A percentile compares a stretch with the other conserved stretches of the same genome.
phyloP scores from a whole-genome alignment of 2,329 filamentous ascomycete species.

The Aspergillus carbonarius region DNA sequence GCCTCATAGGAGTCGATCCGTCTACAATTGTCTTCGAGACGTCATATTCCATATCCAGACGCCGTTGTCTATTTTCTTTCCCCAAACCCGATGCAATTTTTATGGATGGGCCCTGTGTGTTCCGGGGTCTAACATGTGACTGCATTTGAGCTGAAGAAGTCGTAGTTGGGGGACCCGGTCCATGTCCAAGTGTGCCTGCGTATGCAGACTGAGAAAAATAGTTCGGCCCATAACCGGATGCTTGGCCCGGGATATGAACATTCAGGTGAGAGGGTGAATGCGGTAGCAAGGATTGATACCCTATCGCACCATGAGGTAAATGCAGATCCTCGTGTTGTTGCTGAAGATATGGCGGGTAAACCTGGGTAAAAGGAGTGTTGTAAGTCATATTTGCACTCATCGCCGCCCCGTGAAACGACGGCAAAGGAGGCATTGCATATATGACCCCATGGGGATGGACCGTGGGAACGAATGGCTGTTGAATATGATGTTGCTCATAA shows the following conservation, averaged over 20 bases:
- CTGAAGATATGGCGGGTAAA: constrained; percentile 31
- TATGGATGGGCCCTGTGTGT: background rate
- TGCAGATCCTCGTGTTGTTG: constrained; percentile 22
- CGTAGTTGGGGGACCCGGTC: constrained; percentile 8
- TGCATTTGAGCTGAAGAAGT: constrained; percentile 7
- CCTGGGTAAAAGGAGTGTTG: constrained; percentile 25
- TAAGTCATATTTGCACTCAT: constrained; percentile 23
- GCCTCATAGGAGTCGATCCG: constrained; percentile 34
- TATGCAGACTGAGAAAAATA: constrained; percentile 31
- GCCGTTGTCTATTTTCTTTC: constrained; percentile 10
- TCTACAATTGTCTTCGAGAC: constrained; percentile 40
- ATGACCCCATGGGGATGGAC: constrained; percentile 27
- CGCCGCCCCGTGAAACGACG: constrained; percentile 21
- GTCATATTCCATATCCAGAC: constrained; percentile 26
- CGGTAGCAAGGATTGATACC: constrained; percentile 24
- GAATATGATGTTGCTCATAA: constrained; percentile 27
- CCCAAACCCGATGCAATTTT: background rate
- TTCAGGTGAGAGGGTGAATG: constrained; percentile 20
- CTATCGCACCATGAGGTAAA: constrained; percentile 9
- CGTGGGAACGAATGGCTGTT: constrained; percentile 27
- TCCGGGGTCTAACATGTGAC: constrained; percentile 4
- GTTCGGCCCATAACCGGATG: constrained; percentile 21
- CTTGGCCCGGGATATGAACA: constrained; percentile 19
- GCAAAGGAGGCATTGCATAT: constrained; percentile 31
- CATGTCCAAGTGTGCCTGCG: constrained; percentile 20